Percentiles rank a stretch among this genome's conserved stretches.
These are phyloP conservation scores for Mycena pura DNA, from an alignment of 768 basidiomycete species.

Conservation along the genomic window DNA sequence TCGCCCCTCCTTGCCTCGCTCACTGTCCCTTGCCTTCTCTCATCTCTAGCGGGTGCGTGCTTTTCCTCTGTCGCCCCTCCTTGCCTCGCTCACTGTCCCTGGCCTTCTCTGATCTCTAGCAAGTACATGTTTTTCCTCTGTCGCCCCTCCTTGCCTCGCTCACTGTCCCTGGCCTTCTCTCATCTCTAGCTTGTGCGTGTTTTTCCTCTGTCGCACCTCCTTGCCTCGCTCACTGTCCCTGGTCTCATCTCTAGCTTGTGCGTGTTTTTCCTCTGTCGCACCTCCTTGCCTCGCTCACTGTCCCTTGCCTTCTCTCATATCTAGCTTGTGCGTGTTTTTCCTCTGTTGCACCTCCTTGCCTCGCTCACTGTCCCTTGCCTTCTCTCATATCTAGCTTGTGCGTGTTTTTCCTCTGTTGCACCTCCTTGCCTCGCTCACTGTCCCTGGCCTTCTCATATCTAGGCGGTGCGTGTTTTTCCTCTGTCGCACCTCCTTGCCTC, in stretches of 20 bases:
- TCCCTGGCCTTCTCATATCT: too few species aligned
- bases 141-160: not conserved
- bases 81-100: too few species aligned
- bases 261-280: not conserved
- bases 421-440: not conserved
- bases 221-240: not conserved
- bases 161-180: not conserved
- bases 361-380: not conserved
- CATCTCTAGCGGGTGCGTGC: not conserved
- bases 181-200: too few species aligned
- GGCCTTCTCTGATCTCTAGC: not conserved
- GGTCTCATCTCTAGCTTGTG: not conserved
- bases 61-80: not conserved
- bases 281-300: not conserved
- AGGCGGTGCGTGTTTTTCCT: not conserved
- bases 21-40: not conserved
- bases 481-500: not conserved
- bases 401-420: not conserved
- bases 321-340: not conserved
- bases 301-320: not conserved
- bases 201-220: not conserved
- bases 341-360: not conserved
- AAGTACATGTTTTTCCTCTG: not conserved
- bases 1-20: not conserved
- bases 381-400: not conserved